phyloP scores from a whole-genome alignment of 768 basidiomycete genomes.

The Russula ochroleuca region DNA sequence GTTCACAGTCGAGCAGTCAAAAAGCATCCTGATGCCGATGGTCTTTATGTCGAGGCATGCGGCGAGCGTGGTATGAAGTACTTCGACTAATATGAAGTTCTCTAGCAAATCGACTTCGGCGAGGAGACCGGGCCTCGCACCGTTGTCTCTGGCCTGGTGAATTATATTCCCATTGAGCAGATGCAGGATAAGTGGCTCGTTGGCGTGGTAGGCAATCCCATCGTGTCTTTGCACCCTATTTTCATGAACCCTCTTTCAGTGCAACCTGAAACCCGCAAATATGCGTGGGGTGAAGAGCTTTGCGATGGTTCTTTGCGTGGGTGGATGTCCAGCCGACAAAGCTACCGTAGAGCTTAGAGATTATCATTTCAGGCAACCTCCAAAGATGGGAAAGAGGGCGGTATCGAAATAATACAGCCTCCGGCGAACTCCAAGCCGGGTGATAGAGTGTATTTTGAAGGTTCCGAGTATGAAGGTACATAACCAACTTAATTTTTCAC shows the following conservation, averaged over 20 bases:
- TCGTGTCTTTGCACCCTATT: neutral
- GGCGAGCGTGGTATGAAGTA: neutral
- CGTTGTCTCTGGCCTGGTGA: slow-evolving; percentile 93
- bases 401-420: slow-evolving; percentile 88
- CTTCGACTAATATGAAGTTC: slow-evolving; percentile 1
- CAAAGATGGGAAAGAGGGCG: slow-evolving; percentile 84
- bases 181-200: slow-evolving; percentile 83
- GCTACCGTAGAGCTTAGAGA: neutral
- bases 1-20: slow-evolving; percentile 47
- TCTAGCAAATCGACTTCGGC: slow-evolving; percentile 90
- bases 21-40: slow-evolving; percentile 96
- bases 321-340: slow-evolving; percentile 29
- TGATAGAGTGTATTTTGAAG: slow-evolving; percentile 94
- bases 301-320: slow-evolving; percentile 93
- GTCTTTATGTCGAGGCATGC: slow-evolving; percentile 88
- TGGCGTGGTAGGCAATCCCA: slow-evolving; percentile 57
- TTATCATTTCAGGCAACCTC: slow-evolving; percentile 63
- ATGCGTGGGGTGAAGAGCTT: slow-evolving; percentile 99
- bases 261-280: slow-evolving; percentile 90
- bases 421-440: slow-evolving; percentile 84
- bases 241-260: slow-evolving; percentile 40
- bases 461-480: slow-evolving; percentile 77
- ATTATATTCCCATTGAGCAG: slow-evolving; percentile 93
- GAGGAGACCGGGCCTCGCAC: slow-evolving; percentile 94
- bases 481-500: neutral